A percentile compares a stretch with the other conserved stretches of the same genome.
phyloP scores from a whole-genome alignment of 225 moss, liverwort and hornwort species.

The Pseudoscleropodium purum region DNA sequence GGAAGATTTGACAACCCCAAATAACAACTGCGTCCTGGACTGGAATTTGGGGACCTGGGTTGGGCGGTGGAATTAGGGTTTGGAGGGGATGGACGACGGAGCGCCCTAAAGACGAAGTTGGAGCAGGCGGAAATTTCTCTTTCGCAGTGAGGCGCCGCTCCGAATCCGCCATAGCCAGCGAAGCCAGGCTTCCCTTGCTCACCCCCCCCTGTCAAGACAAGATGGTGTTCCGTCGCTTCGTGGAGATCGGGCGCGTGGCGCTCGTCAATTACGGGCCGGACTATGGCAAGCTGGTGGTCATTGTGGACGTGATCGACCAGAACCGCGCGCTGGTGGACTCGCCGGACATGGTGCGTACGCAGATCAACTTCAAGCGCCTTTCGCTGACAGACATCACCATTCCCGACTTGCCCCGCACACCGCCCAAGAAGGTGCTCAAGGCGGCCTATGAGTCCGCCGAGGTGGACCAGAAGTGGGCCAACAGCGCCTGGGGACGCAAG shows the following conservation, averaged over 20 bases:
- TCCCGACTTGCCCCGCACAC: background rate
- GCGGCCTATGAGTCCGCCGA: background rate
- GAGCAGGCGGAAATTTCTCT: accelerated
- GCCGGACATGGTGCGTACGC: background rate
- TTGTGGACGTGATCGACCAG: background rate
- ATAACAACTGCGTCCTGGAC: background rate
- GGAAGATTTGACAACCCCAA: background rate
- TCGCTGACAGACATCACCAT: background rate
- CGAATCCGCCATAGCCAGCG: background rate
- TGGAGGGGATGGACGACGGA: background rate
- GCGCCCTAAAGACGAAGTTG: background rate
- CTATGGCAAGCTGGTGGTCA: background rate
- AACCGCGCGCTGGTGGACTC: background rate
- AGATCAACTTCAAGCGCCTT: background rate
- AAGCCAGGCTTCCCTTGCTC: background rate
- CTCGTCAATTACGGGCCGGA: background rate
- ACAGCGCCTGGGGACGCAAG: background rate
- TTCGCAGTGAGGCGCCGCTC: background rate
- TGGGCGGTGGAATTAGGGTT: background rate
- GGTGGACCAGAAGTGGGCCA: background rate
- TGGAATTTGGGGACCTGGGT: background rate
- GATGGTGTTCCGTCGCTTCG: background rate
- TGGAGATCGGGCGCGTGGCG: background rate
- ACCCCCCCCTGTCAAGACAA: background rate
- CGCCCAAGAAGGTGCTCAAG: background rate